Conservation (phyloP, 2,329 filamentous ascomycete species). For the Cordyceps militaris region DNA sequence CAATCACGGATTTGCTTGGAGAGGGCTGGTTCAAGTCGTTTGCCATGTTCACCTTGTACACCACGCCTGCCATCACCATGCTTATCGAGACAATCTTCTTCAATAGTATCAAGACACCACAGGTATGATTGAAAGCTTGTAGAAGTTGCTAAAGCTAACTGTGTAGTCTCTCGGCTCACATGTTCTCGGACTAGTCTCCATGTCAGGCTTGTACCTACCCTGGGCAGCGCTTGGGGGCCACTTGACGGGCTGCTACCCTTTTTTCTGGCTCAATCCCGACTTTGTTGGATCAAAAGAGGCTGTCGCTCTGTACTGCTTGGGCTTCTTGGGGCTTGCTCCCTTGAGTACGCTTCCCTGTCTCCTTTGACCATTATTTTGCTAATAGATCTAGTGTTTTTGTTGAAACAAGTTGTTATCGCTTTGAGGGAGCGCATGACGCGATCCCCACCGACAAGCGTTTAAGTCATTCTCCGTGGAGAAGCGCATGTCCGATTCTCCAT, state of each 20-base stretch:
- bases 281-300: slow-evolving; percentile 37
- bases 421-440: slow-evolving; percentile 34
- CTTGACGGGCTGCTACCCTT: slow-evolving; percentile 38
- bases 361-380: background rate
- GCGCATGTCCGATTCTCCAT: background rate
- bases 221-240: slow-evolving; percentile 43
- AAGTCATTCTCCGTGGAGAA: background rate
- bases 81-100: slow-evolving; percentile 39
- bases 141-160: slow-evolving; percentile 11
- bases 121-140: slow-evolving; percentile 28
- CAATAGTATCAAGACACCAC: slow-evolving; percentile 47
- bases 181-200: slow-evolving; percentile 33
- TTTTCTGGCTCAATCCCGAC: slow-evolving; percentile 44
- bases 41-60: slow-evolving; percentile 40
- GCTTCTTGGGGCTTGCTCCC: slow-evolving; percentile 38
- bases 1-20: slow-evolving; percentile 42
- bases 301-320: slow-evolving; percentile 36
- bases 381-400: slow-evolving; percentile 34
- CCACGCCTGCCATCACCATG: slow-evolving; percentile 36
- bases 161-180: slow-evolving; percentile 39
- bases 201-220: slow-evolving; percentile 38
- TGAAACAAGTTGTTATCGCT: slow-evolving; percentile 42
- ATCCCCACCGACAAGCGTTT: background rate
- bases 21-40: slow-evolving; percentile 42
- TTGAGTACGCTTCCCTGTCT: slow-evolving; percentile 35